Base-by-base conservation (phyloP, 306 rosid species). In the Rosa chinensis region DNA sequence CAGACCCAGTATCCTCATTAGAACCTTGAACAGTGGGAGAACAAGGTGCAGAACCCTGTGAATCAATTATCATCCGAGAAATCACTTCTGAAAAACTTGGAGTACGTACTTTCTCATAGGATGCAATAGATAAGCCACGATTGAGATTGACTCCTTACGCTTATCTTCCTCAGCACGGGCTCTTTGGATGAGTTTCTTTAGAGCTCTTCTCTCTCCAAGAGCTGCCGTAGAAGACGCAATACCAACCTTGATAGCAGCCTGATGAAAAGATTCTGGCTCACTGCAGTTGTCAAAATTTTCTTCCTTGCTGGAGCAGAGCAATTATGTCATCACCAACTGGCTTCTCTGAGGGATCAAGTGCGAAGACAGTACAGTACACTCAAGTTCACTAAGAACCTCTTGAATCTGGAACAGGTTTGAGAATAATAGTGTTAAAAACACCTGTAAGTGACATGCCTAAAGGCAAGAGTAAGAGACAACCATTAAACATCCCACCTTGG, bases 31-130 rank as follows among this genome's bases (percentile, higher is more conserved):
- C 84, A 67, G 97, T 88, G 75, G 99, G 98, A 84, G 99, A 93
- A 89, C 99, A 96, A 77, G 99, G 98, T 18, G 90, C 85, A 74
- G 99, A 96, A 79, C 98, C 94, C 83, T 93, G 99, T 71, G 98
- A 95, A 86, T 96, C 98, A 74, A 0, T 25, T 25, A 25, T 25
- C 28, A 25, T 25, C 28, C 1, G 89, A 85, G 82, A 91, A 76
- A 82, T 96, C 99, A 56, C 86, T 92, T 87, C 99, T 90, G 83
- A 96, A 96, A 82, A 91, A 87, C 83, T 96, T 96, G 53, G 98
- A 91, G 79, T 96, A 96, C 84, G 79, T 96, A 96, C 84, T 96
- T 96, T 84, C 97, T 90, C 97, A 93, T 93, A 50, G 93, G 98
- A 85, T 96, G 94, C 77, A 96, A 86, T 61, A 96, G 93, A 84